A percentile compares a stretch with the other conserved stretches of the same genome.
These are phyloP conservation scores for Articulospora tetracladia DNA, from an alignment of 495 filamentous ascomycete species.

Conservation along the genomic window DNA sequence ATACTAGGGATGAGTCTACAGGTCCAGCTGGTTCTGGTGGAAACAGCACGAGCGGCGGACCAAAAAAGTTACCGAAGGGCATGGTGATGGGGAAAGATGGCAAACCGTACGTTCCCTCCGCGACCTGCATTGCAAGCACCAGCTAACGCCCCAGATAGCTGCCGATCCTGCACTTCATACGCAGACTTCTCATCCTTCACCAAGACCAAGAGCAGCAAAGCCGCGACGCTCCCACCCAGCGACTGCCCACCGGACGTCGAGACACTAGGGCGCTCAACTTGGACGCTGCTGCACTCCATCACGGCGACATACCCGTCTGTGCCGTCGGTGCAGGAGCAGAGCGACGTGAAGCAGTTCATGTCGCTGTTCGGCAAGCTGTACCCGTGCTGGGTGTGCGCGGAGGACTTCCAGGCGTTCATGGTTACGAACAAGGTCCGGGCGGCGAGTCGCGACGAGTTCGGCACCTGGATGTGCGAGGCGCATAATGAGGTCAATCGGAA, in stretches of 20 bases:
- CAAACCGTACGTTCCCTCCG: conserved; percentile 70
- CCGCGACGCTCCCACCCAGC: conserved; percentile 28
- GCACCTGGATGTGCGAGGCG: conserved; percentile 92
- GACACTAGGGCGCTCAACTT: conserved; percentile 74
- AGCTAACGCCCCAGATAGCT: conserved; percentile 48
- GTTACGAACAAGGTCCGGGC: conserved; percentile 65
- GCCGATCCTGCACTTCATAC: conserved; percentile 80
- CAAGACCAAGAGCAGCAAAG: conserved; percentile 47
- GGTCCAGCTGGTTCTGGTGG: neutral
- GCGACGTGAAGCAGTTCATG: conserved; percentile 75
- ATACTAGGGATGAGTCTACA: conserved; percentile 15
- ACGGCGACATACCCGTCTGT: conserved; percentile 76
- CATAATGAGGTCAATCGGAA: conserved; percentile 98
- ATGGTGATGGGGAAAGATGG: conserved; percentile 87
- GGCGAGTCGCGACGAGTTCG: conserved; percentile 68
- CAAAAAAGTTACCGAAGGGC: conserved; percentile 63
- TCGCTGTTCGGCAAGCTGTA: conserved; percentile 76
- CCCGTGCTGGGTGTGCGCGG: conserved; percentile 92
- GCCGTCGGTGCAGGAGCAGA: conserved; percentile 63
- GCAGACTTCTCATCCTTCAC: conserved; percentile 57
- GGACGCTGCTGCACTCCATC: conserved; percentile 91
- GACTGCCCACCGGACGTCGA: conserved; percentile 84
- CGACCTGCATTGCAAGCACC: neutral
- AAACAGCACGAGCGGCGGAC: conserved; percentile 17
- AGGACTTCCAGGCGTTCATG: conserved; percentile 87